phyloP scores from a whole-genome alignment of 441 rosid genomes.

The Adansonia rubrostipa region DNA sequence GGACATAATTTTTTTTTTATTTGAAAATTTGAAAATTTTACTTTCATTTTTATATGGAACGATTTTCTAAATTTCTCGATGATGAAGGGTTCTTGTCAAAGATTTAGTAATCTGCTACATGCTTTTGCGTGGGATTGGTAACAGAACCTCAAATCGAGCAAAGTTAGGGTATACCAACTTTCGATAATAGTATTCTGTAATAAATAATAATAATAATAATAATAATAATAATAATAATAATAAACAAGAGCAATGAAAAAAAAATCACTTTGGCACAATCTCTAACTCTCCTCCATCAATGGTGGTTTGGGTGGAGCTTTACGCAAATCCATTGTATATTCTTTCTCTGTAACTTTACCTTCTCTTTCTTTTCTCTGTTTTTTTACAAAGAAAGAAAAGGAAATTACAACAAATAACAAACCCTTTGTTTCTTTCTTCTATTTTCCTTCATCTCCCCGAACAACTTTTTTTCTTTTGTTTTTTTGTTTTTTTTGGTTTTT shows the following conservation, averaged over 20 bases:
- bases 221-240: not conserved
- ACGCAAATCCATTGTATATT: slow-evolving; percentile 44
- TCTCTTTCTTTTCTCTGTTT: not conserved
- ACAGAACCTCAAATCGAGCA: not conserved
- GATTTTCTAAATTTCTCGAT: too few species aligned
- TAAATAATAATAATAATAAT: too few species aligned
- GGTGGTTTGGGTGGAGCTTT: slow-evolving; percentile 52
- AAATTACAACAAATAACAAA: not conserved
- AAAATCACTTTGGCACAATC: slow-evolving; percentile 22
- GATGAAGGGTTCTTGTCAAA: too few species aligned
- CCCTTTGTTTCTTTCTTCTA: not conserved
- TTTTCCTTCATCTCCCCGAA: not conserved
- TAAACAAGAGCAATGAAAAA: not conserved
- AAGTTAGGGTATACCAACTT: not conserved
- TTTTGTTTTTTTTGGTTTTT: not conserved
- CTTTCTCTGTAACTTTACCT: not conserved
- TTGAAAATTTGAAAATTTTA: too few species aligned
- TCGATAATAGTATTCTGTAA: not conserved
- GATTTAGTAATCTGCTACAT: not conserved
- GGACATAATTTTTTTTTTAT: too few species aligned
- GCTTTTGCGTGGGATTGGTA: not conserved
- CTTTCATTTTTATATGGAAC: too few species aligned
- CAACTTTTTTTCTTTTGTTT: not conserved
- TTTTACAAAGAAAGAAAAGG: not conserved
- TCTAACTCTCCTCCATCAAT: slow-evolving; percentile 19